Conservation (phyloP, 1,284 basidiomycete species). For the Sanguinoderma infundibulare region DNA sequence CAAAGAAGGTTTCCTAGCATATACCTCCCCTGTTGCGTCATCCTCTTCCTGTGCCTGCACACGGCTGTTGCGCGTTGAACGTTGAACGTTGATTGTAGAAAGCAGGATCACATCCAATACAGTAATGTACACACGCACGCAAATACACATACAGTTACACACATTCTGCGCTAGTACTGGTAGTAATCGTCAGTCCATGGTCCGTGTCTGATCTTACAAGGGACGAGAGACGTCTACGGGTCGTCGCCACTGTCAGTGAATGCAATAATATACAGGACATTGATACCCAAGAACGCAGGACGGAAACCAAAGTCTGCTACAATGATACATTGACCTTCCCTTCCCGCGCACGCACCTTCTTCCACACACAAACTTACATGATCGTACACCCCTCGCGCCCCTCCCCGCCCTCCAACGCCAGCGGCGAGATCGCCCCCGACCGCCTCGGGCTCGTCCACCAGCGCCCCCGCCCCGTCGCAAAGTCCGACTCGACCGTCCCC, state of each 20-base stretch:
- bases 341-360: slow-evolving; percentile 9
- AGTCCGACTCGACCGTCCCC: slow-evolving; percentile 31
- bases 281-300: background rate
- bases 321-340: background rate
- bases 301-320: background rate
- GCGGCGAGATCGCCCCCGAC: slow-evolving; percentile 39
- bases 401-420: slow-evolving; percentile 33
- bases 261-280: background rate
- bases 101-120: background rate
- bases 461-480: slow-evolving; percentile 31
- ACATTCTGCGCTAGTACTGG: background rate
- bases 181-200: slow-evolving; percentile 3
- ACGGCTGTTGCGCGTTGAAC: background rate
- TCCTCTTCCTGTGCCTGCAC: background rate
- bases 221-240: slow-evolving; percentile 4
- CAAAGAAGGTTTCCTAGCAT: slow-evolving; percentile 24
- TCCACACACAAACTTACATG: slow-evolving; percentile 37
- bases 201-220: slow-evolving; percentile 13
- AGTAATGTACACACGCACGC: slow-evolving; percentile 8
- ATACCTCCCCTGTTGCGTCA: background rate
- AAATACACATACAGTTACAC: slow-evolving; percentile 18
- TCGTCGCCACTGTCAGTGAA: slow-evolving; percentile 5
- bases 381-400: slow-evolving; percentile 49
- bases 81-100: too few species aligned
- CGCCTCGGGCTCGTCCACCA: slow-evolving; percentile 51